These are phyloP conservation scores for Microdochium trichocladiopsis DNA, from an alignment of 2,329 filamentous ascomycete genomes.

Conservation along the genomic window DNA sequence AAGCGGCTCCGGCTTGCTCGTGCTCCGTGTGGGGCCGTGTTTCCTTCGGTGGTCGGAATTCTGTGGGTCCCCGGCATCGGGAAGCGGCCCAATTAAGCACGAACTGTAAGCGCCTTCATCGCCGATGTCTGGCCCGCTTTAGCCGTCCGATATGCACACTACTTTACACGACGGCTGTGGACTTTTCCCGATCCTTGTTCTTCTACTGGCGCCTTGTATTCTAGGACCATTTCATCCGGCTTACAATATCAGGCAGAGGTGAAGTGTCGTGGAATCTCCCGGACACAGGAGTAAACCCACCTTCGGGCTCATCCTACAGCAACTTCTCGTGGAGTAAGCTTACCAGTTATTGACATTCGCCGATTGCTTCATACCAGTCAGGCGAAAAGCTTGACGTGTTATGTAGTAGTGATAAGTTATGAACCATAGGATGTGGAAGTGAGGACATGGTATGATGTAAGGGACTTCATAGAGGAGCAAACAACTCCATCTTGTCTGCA, in stretches of 20 bases:
- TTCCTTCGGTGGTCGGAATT: not conserved
- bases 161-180: not conserved
- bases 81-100: not conserved
- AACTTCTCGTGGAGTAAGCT: not conserved
- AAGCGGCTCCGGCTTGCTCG: not conserved
- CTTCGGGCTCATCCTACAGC: not conserved
- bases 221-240: not conserved
- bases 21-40: not conserved
- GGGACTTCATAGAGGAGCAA: not conserved
- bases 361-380: not conserved
- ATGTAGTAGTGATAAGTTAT: not conserved
- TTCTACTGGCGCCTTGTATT: not conserved
- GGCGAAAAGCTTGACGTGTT: not conserved
- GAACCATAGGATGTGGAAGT: not conserved
- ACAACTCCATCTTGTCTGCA: not conserved
- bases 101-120: not conserved
- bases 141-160: not conserved
- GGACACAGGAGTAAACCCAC: not conserved
- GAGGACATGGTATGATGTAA: not conserved
- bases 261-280: not conserved
- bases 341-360: not conserved
- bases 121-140: not conserved
- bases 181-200: not conserved
- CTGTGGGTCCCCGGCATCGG: not conserved
- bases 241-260: not conserved